A percentile compares a stretch with the other conserved stretches of the same genome.
These are phyloP conservation scores for Cadophora luteo-olivacea DNA, from an alignment of 2,329 filamentous ascomycete genomes.

Conservation along the genomic window DNA sequence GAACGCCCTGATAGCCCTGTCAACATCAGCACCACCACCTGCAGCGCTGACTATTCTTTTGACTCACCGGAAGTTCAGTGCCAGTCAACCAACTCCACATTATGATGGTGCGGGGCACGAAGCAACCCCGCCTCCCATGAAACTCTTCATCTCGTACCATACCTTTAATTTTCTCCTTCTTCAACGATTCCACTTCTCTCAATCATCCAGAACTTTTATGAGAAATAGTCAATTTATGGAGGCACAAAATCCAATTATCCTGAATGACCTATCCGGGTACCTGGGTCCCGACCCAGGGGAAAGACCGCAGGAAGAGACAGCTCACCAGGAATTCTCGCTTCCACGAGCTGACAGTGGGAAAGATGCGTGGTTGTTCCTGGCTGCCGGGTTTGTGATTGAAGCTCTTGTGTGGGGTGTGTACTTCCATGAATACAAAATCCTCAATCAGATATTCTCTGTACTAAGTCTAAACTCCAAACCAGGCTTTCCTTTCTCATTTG, in stretches of 20 bases:
- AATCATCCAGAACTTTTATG: neutral
- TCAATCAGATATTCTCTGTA: constrained; percentile 21
- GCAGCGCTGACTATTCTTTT: neutral
- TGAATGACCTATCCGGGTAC: constrained; percentile 20
- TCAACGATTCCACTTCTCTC: neutral
- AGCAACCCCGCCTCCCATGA: neutral
- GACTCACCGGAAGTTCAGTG: neutral
- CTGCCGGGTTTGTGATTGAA: constrained; percentile 57
- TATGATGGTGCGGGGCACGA: neutral
- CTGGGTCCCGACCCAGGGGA: constrained; percentile 1
- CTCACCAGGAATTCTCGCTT: constrained; percentile 44
- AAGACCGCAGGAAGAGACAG: constrained; percentile 6
- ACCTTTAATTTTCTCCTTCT: neutral
- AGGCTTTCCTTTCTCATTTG: constrained; percentile 46
- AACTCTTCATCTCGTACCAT: neutral
- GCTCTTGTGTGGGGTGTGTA: constrained; percentile 57
- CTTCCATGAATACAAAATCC: neutral
- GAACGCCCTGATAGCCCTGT: neutral
- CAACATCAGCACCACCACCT: neutral
- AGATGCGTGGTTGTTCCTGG: constrained; percentile 57
- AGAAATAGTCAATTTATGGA: constrained; percentile 23
- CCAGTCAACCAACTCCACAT: neutral
- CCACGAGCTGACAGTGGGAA: constrained; percentile 54
- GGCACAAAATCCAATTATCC: constrained; percentile 24
- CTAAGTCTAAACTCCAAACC: constrained; percentile 34